Conservation (phyloP, 306 rosid species). For the Bauhinia variegata region DNA sequence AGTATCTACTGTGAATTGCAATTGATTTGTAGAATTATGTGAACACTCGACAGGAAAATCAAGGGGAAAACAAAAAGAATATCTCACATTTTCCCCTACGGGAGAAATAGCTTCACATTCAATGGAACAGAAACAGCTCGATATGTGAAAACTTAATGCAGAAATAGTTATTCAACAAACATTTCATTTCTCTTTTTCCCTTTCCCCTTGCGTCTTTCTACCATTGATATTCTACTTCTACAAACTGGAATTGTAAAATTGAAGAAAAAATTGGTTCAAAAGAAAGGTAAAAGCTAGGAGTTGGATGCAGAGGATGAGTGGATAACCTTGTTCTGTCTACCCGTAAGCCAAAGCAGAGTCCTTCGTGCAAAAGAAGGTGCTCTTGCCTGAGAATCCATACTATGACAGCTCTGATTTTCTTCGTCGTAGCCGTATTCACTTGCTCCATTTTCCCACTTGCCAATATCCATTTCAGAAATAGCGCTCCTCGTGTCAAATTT, state of each 20-base stretch:
- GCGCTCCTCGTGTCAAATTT: slow-evolving; percentile 53
- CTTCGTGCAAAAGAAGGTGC: slow-evolving; percentile 86
- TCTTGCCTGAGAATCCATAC: slow-evolving; percentile 76
- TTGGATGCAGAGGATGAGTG: slow-evolving; percentile 67
- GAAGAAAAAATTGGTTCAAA: slow-evolving; percentile 29
- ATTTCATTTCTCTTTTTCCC: slow-evolving; percentile 12
- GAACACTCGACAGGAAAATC: slow-evolving; percentile 18
- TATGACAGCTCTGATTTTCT: slow-evolving; percentile 68
- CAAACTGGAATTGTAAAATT: slow-evolving; percentile 7
- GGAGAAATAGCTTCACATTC: background rate
- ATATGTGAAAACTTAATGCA: slow-evolving; percentile 33
- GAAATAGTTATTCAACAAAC: slow-evolving; percentile 37
- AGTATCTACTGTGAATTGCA: slow-evolving; percentile 13
- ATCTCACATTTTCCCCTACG: background rate
- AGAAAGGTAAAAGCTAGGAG: slow-evolving; percentile 37
- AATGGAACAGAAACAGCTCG: slow-evolving; percentile 24
- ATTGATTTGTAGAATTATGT: background rate
- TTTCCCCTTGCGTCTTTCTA: slow-evolving; percentile 39
- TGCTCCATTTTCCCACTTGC: slow-evolving; percentile 68
- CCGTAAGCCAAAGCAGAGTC: slow-evolving; percentile 88
- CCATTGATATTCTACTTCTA: slow-evolving; percentile 31
- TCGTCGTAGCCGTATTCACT: slow-evolving; percentile 63
- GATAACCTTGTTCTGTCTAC: slow-evolving; percentile 87
- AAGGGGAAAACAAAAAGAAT: slow-evolving; percentile 30
- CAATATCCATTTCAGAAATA: slow-evolving; percentile 57